Conservation (phyloP, 306 rosid species). For the Malus fusca region DNA sequence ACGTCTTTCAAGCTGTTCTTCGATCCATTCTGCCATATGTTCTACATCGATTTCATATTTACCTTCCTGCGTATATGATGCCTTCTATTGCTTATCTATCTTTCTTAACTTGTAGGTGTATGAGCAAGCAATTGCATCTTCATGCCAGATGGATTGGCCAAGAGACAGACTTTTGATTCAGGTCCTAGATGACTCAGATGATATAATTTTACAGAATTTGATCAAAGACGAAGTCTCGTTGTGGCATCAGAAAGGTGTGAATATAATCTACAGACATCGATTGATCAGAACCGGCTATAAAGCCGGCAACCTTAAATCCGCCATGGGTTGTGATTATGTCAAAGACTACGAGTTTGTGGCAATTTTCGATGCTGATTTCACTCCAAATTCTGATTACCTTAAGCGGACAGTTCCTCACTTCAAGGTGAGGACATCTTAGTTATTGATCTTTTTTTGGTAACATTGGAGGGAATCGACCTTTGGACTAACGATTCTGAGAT, state of each 20-base stretch:
- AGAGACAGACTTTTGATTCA: conserved; percentile 72
- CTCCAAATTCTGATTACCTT: conserved; percentile 89
- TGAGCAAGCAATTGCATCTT: conserved; percentile 84
- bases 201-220: conserved; percentile 52
- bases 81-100: background rate
- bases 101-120: conserved; percentile 45
- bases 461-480: background rate
- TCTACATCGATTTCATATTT: no score
- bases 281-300: conserved; percentile 91
- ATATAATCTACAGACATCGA: conserved; percentile 81
- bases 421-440: conserved; percentile 39
- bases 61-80: background rate
- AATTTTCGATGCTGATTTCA: conserved; percentile 93
- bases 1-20: no score
- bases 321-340: conserved; percentile 90
- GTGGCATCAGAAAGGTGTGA: conserved; percentile 78
- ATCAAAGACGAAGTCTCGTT: conserved; percentile 69
- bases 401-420: conserved; percentile 81
- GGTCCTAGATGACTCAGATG: conserved; percentile 91
- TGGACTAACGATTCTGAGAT: background rate
- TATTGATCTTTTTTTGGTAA: background rate
- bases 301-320: conserved; percentile 96
- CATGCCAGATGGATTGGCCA: conserved; percentile 92
- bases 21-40: no score
- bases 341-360: conserved; percentile 85